These are phyloP conservation scores for Pseudocercospora musae DNA, from an alignment of 2,329 filamentous ascomycete genomes.

Conservation along the genomic window DNA sequence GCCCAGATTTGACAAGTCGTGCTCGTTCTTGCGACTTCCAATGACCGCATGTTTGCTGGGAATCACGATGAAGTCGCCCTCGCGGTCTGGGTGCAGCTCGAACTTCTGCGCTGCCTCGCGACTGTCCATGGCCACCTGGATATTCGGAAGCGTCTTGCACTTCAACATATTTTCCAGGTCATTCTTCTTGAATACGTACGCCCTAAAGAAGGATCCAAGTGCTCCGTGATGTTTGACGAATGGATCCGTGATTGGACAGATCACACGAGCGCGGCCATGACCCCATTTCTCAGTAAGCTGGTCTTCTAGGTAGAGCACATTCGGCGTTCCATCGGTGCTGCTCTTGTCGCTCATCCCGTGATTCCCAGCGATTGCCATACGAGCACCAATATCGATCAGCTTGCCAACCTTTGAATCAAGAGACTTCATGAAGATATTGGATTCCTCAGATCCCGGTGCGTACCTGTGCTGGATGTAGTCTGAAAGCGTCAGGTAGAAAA, in stretches of 20 bases:
- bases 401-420: conserved; percentile 37
- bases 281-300: conserved; percentile 36
- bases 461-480: conserved; percentile 48
- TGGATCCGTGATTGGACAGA: conserved; percentile 46
- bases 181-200: conserved; percentile 34
- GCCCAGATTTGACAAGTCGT: conserved; percentile 36
- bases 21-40: conserved; percentile 36
- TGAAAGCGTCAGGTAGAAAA: conserved; percentile 46
- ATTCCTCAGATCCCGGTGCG: conserved; percentile 37
- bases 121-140: conserved; percentile 35
- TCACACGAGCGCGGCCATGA: conserved; percentile 36
- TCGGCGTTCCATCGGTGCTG: conserved; percentile 35
- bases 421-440: conserved; percentile 39
- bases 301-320: conserved; percentile 43
- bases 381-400: conserved; percentile 36
- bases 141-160: conserved; percentile 32
- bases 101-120: conserved; percentile 36
- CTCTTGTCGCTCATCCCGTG: conserved; percentile 46
- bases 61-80: conserved; percentile 43
- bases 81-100: conserved; percentile 42
- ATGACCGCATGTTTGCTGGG: conserved; percentile 39
- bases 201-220: conserved; percentile 43
- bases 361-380: conserved; percentile 43
- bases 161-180: conserved; percentile 33
- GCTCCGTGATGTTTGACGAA: conserved; percentile 46